phyloP scores from a whole-genome alignment of 2,329 filamentous ascomycete genomes.

The Alternaria sp. region DNA sequence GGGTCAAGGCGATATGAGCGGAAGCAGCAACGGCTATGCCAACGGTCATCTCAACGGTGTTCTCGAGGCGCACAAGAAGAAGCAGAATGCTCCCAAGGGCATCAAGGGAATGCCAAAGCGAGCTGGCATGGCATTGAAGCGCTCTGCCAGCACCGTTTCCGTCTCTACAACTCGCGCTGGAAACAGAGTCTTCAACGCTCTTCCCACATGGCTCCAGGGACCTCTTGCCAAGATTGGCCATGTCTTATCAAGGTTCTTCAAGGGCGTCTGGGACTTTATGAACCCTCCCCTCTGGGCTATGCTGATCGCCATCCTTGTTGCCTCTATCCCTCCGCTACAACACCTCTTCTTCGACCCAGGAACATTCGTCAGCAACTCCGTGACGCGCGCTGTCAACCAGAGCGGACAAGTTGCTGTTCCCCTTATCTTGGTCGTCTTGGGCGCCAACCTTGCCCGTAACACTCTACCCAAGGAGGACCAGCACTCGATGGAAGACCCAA shows the following conservation, averaged over 20 bases:
- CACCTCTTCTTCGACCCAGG: slow-evolving; percentile 85
- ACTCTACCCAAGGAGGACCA: slow-evolving; percentile 74
- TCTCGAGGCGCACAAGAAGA: slow-evolving; percentile 22
- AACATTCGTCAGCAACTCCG: slow-evolving; percentile 89
- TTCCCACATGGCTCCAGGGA: slow-evolving; percentile 62
- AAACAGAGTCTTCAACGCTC: slow-evolving; percentile 52
- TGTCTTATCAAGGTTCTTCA: slow-evolving; percentile 59
- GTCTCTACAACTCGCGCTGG: slow-evolving; percentile 40
- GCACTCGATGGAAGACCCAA: slow-evolving; percentile 72
- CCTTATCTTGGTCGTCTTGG: slow-evolving; percentile 91
- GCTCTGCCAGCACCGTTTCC: slow-evolving; percentile 29
- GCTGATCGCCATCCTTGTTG: slow-evolving; percentile 87
- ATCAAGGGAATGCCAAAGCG: slow-evolving; percentile 45
- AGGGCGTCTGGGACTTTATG: slow-evolving; percentile 90
- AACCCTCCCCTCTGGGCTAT: slow-evolving; percentile 98
- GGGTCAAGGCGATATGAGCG: slow-evolving; percentile 49
- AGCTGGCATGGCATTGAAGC: slow-evolving; percentile 24
- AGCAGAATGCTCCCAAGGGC: slow-evolving; percentile 38
- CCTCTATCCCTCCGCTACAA: slow-evolving; percentile 84
- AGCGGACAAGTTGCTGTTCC: slow-evolving; percentile 92
- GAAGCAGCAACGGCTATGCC: slow-evolving; percentile 44
- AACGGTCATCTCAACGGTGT: slow-evolving; percentile 47
- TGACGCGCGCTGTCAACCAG: slow-evolving; percentile 84
- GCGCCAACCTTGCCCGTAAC: slow-evolving; percentile 91
- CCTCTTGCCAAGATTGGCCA: slow-evolving; percentile 52